Base-by-base conservation (phyloP, 495 filamentous ascomycete species). In the Neurospora sp. region DNA sequence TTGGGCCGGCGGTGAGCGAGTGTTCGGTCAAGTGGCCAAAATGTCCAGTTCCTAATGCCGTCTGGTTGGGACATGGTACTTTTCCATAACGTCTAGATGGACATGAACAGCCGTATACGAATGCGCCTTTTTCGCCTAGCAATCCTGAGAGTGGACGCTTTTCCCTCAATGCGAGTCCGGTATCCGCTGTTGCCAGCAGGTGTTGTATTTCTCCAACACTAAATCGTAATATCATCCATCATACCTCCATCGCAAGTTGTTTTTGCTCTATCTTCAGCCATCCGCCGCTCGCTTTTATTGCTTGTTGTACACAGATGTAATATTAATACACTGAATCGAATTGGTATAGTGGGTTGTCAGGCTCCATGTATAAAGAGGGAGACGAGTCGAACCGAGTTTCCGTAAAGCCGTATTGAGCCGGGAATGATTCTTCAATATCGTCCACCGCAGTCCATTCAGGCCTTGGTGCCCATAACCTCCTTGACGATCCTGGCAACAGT, bases 401-500 rank as follows among this genome's bases (percentile, higher is more conserved):
- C 53, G 12, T 16, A 35, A 16, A 61, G 22, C 10, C 27, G 53
- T 14, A 16, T 61, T 4, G 12, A 61, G 53, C 22, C 48, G 4
- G 22, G 5, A 27, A 4, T 61, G 22, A 3, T 61, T 61, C 22
- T 31, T 7, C 53, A 31, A 8, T 31, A 61, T 4, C 27, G 4
- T 61, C 22, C 53, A 27, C 53, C 6, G 2, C 1, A 61, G 22
- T 61, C 53, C 53, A 3, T 38, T 71, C 45, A 68, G 12, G 35
- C 70, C 69, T 71, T 61, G 27, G 61, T 3, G 53, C 53, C 22
- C 53, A 61, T 41, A 59, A 73, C 27, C 71, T 84, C 76, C 75
- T 78, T 82, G 3, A 82, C 79, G 7, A 84, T 72, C 71, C 71
- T 77, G 5, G 71, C 75, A 27, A 83, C 72, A 70, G 73, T 71